Base-by-base conservation (phyloP, 768 basidiomycete species). In the Phlegmacium glaucopus region DNA sequence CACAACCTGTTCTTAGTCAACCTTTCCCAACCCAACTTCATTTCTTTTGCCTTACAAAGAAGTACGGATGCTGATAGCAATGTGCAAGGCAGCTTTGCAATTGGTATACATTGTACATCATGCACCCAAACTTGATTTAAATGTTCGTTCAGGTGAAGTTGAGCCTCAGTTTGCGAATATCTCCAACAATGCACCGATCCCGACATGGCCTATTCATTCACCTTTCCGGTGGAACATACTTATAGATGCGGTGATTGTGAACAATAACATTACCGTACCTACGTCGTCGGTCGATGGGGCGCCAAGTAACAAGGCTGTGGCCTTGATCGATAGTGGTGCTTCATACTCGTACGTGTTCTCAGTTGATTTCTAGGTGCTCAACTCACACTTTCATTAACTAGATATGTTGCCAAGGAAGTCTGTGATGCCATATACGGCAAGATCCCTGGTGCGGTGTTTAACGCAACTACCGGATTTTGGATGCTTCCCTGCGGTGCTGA, bases 181-280 rank as follows among this genome's bases (percentile, higher is more conserved):
- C 28, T 71, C 72, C n/a, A 72, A 76, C 41, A 78, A 68, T 32
- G 68, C 72, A 7, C 68, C 75, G 30, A 85, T 93, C 48, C 67
- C 88, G 6, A 91, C 90, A 1, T 92, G 83, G 78, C 90, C 90
- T 2, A 69, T 71, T 42, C 66, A 64, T 34, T 66, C 69, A 15
- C 90, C 90, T 1, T 72, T 58, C 37, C 76, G 87, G 17, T 93
- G 90, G 90, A 87, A 77, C 48, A 71, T 93, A 37, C 75, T 90
- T 15, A 62, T 93, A 46, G 90, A 91, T 46, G 82, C 82, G 13
- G 63, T 90, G 49, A 75, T 88, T 44, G 71, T 87, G 11, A 82
- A 81, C 29, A 66, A 69, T 28, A 72, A 71, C 27, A 72, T 76
- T 15, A 62, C 76, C 25, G 59, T 73, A 11, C 79, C 87, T 9